Evolutionary conservation across 768 basidiomycete genomes (phyloP), one percentile per base, ranked within the genome.

Genomic region (Kwoniella dejecticola): DNA sequence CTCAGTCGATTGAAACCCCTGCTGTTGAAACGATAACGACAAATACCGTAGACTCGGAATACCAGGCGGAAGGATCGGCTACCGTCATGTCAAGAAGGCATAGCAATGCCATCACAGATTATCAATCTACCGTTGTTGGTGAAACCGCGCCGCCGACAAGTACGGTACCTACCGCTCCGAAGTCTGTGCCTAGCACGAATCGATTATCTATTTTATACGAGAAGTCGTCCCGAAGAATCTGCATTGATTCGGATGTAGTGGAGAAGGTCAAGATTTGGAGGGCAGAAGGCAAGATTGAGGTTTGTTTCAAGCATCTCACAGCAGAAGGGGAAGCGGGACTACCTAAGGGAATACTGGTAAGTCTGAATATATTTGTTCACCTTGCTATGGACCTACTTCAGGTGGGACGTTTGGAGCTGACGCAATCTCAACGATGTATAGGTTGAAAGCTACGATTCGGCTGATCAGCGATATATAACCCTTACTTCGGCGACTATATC

Each of bases 131-230:
- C 5, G 12, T 60, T 21, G 27, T 21, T 26, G 41, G 52, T 46
- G 53, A 50, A 31, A 15, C 21, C 5, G 29, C 48, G 30, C 24
- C 30, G 7, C 30, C 60, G 13, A 6, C 29, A 13, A 40, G 21
- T 19, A 29, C 49, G 17, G 13, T 48, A n/a, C n/a, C 45, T 13
- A 29, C n/a, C 7, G 12, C 53, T 30, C 5, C 21, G 7, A 31
- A 26, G 50, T 41, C n/a, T 49, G 63, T 62, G 26, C 79, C 78
- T 1, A 67, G 68, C 6, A 62, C 70, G n/a, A 79, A 82, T 57
- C 72, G 82, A 19, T 67, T 99, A n/a, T 96, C 94, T 7, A 92
- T 98, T 77, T 89, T 95, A 0, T 99, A 96, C 79, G 91, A 92
- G 57, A 88, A 88, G 44, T 92, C 91, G 50, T 88, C 88, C 60